Percentiles rank a stretch among this genome's conserved stretches.
Conservation (phyloP, 2,329 filamentous ascomycete genomes). For the Rutstroemia sp. region DNA sequence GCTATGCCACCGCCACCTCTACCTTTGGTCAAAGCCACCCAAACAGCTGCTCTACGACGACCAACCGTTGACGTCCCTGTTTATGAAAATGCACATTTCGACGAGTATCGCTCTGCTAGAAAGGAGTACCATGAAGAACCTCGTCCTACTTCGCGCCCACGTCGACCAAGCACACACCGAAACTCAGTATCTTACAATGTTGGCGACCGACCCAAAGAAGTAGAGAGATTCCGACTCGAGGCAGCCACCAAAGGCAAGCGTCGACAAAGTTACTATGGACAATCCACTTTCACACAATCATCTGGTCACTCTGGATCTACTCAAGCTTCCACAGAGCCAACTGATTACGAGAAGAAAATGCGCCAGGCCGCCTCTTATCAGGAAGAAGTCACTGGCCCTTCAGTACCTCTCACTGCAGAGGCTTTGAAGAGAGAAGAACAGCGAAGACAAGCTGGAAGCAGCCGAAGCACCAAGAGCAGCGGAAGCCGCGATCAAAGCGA, state of each 20-base stretch:
- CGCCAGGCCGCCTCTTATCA: slow-evolving; percentile 43
- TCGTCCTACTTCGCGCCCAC: slow-evolving; percentile 10
- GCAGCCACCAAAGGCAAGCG: slow-evolving; percentile 22
- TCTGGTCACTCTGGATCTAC: not conserved
- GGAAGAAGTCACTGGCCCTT: slow-evolving; percentile 40
- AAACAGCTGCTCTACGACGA: not conserved
- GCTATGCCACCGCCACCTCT: slow-evolving; percentile 25
- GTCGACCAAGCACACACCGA: slow-evolving; percentile 20
- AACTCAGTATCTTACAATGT: slow-evolving; percentile 26
- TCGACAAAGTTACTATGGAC: slow-evolving; percentile 24
- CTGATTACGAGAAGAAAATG: slow-evolving; percentile 38
- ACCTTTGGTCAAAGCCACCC: not conserved
- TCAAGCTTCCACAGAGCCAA: slow-evolving; percentile 5
- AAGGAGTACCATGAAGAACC: slow-evolving; percentile 1
- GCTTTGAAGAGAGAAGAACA: slow-evolving; percentile 36
- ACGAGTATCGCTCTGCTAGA: not conserved
- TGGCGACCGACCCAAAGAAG: slow-evolving; percentile 4
- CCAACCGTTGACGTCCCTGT: not conserved
- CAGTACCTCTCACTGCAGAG: slow-evolving; percentile 47
- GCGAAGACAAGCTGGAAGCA: slow-evolving; percentile 36
- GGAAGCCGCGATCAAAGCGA: slow-evolving; percentile 57
- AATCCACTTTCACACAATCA: slow-evolving; percentile 6
- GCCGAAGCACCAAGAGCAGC: slow-evolving; percentile 52
- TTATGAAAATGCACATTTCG: not conserved
- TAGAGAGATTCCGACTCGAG: slow-evolving; percentile 18